Conservation (phyloP, 768 basidiomycete species). For the Lyophyllum decastes region DNA sequence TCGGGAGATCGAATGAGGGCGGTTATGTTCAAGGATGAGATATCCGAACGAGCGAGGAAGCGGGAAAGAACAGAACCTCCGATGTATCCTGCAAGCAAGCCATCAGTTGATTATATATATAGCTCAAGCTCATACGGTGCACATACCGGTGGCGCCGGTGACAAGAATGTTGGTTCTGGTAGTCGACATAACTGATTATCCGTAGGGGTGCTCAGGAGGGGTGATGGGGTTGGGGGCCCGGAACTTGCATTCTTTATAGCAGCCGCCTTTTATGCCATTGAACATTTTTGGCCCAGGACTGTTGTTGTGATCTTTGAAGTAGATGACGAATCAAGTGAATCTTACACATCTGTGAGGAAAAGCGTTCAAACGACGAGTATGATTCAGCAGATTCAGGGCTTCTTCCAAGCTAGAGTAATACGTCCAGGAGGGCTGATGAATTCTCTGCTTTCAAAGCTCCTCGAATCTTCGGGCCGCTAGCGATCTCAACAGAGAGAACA, state of each 20-base stretch:
- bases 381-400: neutral
- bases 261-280: neutral
- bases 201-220: neutral
- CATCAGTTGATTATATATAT: neutral
- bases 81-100: conserved; percentile 41
- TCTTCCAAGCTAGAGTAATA: neutral
- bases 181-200: neutral
- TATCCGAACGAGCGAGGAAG: conserved; percentile 38
- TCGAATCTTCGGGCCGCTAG: too few species aligned
- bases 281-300: neutral
- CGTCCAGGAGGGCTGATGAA: neutral
- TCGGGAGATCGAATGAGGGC: conserved; percentile 43
- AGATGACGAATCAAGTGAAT: neutral
- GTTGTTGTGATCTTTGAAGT: neutral
- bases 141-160: conserved; percentile 15
- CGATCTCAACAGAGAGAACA: too few species aligned
- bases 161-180: conserved; percentile 14
- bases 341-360: neutral
- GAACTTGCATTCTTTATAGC: neutral
- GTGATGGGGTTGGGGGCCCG: neutral
- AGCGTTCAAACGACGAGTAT: neutral
- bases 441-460: neutral
- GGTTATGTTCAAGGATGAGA: conserved; percentile 37
- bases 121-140: too few species aligned
- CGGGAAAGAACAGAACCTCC: conserved; percentile 45